Base-by-base conservation (phyloP, 768 basidiomycete genomes). In the Kwoniella botswanensis region DNA sequence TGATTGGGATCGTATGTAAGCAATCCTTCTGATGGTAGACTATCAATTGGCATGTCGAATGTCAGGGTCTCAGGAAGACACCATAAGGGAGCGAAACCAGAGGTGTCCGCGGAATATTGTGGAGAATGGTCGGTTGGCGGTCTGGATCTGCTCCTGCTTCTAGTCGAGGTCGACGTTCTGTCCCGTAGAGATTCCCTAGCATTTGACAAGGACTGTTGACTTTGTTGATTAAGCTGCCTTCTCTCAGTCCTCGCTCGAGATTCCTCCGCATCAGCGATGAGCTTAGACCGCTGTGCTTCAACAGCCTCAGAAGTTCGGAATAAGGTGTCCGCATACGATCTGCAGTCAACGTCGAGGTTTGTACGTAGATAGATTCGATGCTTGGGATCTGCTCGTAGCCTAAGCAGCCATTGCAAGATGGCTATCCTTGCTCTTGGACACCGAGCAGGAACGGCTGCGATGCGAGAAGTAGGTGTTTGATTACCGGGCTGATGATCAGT, bases 351-450 rank as follows among this genome's bases (percentile, higher is more conserved):
- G 69, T 87, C 86, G 44, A 87, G 74, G 54, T 90, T 83, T 55
- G 87, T 84, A 21, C 88, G 86, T 67, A 91, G 90, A 82, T 90
- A 97, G 52, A 98, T 78, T 12, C 90, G 87, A 78, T 99, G 96
- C 74, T 94, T 92, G 0, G 92, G 89, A 79, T 97, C 95, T 0
- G 92, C 94, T 66, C 96, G 87, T 21, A 98, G 85, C 15, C 93
- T 89, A 86, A 94, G 89, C 73, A 97, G 81, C 86, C 96, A 97
- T 79, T 94, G 93, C 21, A 98, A 85, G 4, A 91, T 86, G 13
- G 89, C 85, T 18, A 98, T 80, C 24, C 93, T 86, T 0, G 91
- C 90, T 52, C 88, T 86, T 0, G 88, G 76, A 42, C 85, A 85
- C 12, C 75, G 61, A 50, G 83, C 82, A 6, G 79, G 78, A 35